Base-by-base conservation (phyloP, 306 rosid genomes). In the Cucurbita argyrosperma region DNA sequence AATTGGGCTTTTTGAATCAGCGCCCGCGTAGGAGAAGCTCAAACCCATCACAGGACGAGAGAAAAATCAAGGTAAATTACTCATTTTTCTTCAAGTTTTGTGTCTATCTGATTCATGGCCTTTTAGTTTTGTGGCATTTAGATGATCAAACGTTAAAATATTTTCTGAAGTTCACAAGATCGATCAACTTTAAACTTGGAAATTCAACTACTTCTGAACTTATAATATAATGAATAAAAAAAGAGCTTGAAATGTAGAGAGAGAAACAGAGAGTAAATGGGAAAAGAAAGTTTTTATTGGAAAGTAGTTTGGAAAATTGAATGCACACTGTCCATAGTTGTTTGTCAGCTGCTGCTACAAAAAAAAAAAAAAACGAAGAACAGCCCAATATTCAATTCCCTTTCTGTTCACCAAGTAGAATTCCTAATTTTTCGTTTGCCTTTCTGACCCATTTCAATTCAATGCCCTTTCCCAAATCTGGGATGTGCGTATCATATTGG, bases 401-500 rank as follows among this genome's bases (percentile, higher is more conserved):
- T 62, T 62, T 6, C 6, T 62, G 18, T 40, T 40, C 23, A 16
- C 35, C 5, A 15, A 64, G 26, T 37, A 63, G 53, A 65, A 43
- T 65, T 65, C 38, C 46, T 35, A 61, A 10, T 58, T 58, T 15
- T 12, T 16, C 49, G 14, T 42, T 65, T 65, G 30, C 12, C 19
- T 4, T 45, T 45, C 72, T 45, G 72, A 67, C 54, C 55, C 72
- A 67, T 43, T 67, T 67, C 42, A 67, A 69, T 69, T 69, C 58
- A 69, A 47, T 69, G 58, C 74, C 45, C 40, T 46, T 69, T 69
- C 74, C 74, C 57, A 69, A 21, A 47, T 69, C n/a, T 47, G 57
- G 57, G 58, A 68, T 68, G 49, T 68, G 37, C 54, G 53, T 66
- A 68, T 68, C 74, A 68, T 68, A 47, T 69, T 68, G 74, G 42